phyloP scores from a whole-genome alignment of 805 yeast genomes.

The Nakazawaea ernobii region DNA sequence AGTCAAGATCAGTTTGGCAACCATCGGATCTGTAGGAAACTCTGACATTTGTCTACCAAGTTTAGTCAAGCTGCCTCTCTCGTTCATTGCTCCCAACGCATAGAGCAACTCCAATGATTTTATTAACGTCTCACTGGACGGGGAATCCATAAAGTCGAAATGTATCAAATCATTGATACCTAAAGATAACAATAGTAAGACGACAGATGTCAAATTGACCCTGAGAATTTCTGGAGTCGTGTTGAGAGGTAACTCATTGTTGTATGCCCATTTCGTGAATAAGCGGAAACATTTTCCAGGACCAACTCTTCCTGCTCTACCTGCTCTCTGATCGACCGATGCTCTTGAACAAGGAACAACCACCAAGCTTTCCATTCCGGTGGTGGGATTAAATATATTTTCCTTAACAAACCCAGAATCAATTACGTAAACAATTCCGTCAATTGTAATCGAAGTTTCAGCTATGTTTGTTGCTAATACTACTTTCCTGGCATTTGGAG shows the following conservation, averaged over 20 bases:
- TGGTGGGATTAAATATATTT: slow-evolving; percentile 78
- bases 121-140: slow-evolving; percentile 65
- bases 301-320: slow-evolving; percentile 97
- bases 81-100: slow-evolving; percentile 80
- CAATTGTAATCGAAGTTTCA: slow-evolving; percentile 92
- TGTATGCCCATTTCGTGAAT: slow-evolving; percentile 78
- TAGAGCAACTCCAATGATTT: slow-evolving; percentile 78
- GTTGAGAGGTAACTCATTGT: slow-evolving; percentile 68
- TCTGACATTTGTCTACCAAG: slow-evolving; percentile 84
- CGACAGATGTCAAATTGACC: slow-evolving; percentile 71
- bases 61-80: slow-evolving; percentile 70
- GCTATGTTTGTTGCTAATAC: slow-evolving; percentile 96
- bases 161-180: slow-evolving; percentile 78
- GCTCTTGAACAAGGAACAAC: slow-evolving; percentile 91
- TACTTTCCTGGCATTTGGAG: slow-evolving; percentile 71
- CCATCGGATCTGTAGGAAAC: slow-evolving; percentile 88
- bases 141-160: slow-evolving; percentile 91
- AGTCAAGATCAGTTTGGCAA: slow-evolving; percentile 67
- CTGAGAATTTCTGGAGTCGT: slow-evolving; percentile 93
- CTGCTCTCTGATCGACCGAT: slow-evolving; percentile 94
- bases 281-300: slow-evolving; percentile 93
- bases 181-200: slow-evolving; percentile 69
- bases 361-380: slow-evolving; percentile 83
- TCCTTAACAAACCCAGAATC: slow-evolving; percentile 96
- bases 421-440: slow-evolving; percentile 90